A percentile compares a stretch with the other conserved stretches of the same genome.
phyloP scores from a whole-genome alignment of 176 grass and related monocot genomes.

The Cenchrus americanus region DNA sequence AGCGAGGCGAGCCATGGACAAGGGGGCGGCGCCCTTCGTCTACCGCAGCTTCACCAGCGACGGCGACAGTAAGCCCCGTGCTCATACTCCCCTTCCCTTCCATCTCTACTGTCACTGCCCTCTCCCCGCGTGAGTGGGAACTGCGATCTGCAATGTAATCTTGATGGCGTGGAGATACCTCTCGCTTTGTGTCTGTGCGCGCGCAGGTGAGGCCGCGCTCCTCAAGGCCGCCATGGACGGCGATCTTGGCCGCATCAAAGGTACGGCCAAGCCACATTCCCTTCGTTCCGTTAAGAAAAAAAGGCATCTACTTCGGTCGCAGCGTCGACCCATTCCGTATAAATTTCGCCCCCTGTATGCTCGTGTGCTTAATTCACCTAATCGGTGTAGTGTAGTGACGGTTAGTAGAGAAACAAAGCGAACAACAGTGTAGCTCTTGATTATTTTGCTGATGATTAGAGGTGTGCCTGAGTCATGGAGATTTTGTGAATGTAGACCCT shows the following conservation, averaged over 20 bases:
- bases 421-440: background rate
- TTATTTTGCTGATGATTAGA: background rate
- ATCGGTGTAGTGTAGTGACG: background rate
- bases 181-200: background rate
- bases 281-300: background rate
- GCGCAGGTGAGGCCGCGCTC: conserved; percentile 11
- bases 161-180: background rate
- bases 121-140: background rate
- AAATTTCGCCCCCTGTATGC: background rate
- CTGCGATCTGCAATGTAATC: background rate
- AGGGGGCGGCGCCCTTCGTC: background rate
- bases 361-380: background rate
- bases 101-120: background rate
- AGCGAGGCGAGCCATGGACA: background rate
- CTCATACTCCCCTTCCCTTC: background rate
- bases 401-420: background rate
- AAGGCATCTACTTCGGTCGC: too few relatives aligned
- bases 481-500: background rate
- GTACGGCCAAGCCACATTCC: background rate
- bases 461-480: background rate
- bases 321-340: background rate
- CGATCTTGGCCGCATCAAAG: conserved; percentile 35
- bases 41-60: background rate
- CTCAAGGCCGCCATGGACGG: conserved; percentile 25
- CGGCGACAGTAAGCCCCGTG: background rate